Evolutionary conservation across 2,329 filamentous ascomycete genomes (phyloP).

Genomic region (Ceratocystis diversiconidia): DNA sequence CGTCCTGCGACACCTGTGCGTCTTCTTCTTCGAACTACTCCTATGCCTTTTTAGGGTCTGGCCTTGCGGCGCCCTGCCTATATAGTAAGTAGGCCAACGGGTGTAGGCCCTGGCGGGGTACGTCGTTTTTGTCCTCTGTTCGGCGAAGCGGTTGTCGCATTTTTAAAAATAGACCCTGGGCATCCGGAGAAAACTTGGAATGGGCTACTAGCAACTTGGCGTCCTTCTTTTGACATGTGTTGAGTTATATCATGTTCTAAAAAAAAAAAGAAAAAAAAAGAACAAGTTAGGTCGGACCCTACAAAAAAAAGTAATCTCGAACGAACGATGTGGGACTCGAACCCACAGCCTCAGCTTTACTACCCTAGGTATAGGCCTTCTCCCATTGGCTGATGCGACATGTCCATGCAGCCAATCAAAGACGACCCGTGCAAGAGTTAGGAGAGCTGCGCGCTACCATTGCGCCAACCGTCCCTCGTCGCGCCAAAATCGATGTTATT

Average conservation of each 20-base stretch:
- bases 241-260: neutral
- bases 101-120: no score
- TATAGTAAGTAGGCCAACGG: no score
- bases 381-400: neutral
- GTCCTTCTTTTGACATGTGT: neutral
- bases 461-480: constrained; percentile 18
- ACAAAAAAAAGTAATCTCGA: neutral
- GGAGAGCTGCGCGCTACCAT: constrained; percentile 19
- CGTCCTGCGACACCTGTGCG: no score
- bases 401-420: neutral
- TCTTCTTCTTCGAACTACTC: no score
- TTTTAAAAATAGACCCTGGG: no score
- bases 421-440: neutral
- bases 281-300: neutral
- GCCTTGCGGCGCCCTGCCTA: no score
- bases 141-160: no score
- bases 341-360: constrained; percentile 18
- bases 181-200: no score
- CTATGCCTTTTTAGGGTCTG: no score
- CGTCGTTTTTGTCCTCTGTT: no score
- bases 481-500: neutral
- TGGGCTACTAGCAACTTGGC: no score
- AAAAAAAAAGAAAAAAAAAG: neutral
- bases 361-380: neutral
- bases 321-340: constrained; percentile 19